Percentiles rank a stretch among this genome's conserved stretches.
These are phyloP conservation scores for Phanerochaete carnosa DNA, from an alignment of 768 basidiomycete species.

Conservation along the genomic window DNA sequence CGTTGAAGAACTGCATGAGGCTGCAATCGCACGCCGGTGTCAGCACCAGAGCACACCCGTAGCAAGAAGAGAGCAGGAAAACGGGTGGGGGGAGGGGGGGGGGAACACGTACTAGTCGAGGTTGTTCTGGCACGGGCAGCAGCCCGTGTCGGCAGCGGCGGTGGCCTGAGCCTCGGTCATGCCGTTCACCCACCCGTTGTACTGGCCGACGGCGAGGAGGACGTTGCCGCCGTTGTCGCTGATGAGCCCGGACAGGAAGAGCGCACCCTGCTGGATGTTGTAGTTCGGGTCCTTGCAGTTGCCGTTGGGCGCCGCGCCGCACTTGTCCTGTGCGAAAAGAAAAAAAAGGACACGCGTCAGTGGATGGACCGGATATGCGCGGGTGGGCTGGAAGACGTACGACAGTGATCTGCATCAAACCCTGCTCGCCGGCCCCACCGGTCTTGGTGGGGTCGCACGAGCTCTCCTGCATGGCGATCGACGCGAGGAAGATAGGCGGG, in stretches of 20 bases:
- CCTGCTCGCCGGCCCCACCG: conserved; percentile 81
- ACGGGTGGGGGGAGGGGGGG: not conserved
- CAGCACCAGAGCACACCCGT: too few species aligned
- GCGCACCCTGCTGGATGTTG: conserved; percentile 67
- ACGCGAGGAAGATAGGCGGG: conserved; percentile 75
- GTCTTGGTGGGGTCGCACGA: conserved; percentile 62
- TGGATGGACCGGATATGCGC: not conserved
- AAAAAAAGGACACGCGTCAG: not conserved
- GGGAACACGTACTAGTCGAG: conserved; percentile 68
- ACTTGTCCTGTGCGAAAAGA: conserved; percentile 50
- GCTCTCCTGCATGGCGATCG: conserved; percentile 89
- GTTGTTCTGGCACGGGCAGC: conserved; percentile 79
- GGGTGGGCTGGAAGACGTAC: not conserved
- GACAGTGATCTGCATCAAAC: conserved; percentile 78
- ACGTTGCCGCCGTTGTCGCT: conserved; percentile 48
- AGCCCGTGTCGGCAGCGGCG: conserved; percentile 46
- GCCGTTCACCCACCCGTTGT: conserved; percentile 68
- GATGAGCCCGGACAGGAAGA: conserved; percentile 55
- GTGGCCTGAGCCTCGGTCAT: conserved; percentile 62
- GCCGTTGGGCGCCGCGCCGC: conserved; percentile 46
- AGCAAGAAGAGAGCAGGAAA: conserved; percentile 3
- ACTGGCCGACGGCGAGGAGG: conserved; percentile 58
- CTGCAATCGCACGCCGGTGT: too few species aligned
- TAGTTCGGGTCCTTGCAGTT: conserved; percentile 45
- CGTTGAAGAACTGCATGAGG: conserved; percentile 68